These are phyloP conservation scores for Ceratobasidium sp. DNA, from an alignment of 1,284 basidiomycete genomes.

Conservation along the genomic window DNA sequence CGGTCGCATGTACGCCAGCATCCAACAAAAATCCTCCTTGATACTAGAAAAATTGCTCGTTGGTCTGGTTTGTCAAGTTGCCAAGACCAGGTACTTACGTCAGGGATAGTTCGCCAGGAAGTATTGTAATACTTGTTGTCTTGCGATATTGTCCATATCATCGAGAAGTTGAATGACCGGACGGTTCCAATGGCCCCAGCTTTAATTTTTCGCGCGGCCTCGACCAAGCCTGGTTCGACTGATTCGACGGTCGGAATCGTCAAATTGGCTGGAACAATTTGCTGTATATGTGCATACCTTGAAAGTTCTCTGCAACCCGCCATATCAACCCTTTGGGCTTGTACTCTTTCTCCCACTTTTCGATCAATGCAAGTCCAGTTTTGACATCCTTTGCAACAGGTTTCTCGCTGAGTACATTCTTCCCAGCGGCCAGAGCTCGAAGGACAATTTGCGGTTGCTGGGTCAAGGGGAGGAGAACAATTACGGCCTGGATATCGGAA, in stretches of 20 bases:
- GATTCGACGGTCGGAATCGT: too few relatives aligned
- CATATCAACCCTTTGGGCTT: conserved; percentile 76
- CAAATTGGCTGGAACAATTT: too few relatives aligned
- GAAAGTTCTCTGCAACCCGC: conserved; percentile 86
- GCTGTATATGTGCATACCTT: conserved; percentile 52
- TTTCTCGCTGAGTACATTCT: conserved; percentile 87
- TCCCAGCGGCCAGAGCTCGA: conserved; percentile 59
- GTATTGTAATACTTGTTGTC: conserved; percentile 79
- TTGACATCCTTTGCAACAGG: conserved; percentile 78
- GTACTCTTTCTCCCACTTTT: conserved; percentile 66
- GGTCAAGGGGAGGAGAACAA: conserved; percentile 79
- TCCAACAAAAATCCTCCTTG: conserved; percentile 75
- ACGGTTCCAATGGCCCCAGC: conserved; percentile 69
- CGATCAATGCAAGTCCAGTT: conserved; percentile 67
- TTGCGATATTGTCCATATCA: conserved; percentile 63
- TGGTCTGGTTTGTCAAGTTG: too few relatives aligned
- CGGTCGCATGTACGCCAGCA: conserved; percentile 72
- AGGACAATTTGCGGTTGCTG: conserved; percentile 71
- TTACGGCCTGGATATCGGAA: conserved; percentile 70
- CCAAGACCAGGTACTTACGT: too few relatives aligned
- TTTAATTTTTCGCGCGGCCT: conserved; percentile 61
- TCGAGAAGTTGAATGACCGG: conserved; percentile 64
- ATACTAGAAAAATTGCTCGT: too few relatives aligned
- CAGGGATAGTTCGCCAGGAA: conserved; percentile 79
- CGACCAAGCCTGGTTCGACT: conserved; percentile 61